Evolutionary conservation across 1,284 basidiomycete genomes (phyloP).

Genomic region (Malassezia caprae): DNA sequence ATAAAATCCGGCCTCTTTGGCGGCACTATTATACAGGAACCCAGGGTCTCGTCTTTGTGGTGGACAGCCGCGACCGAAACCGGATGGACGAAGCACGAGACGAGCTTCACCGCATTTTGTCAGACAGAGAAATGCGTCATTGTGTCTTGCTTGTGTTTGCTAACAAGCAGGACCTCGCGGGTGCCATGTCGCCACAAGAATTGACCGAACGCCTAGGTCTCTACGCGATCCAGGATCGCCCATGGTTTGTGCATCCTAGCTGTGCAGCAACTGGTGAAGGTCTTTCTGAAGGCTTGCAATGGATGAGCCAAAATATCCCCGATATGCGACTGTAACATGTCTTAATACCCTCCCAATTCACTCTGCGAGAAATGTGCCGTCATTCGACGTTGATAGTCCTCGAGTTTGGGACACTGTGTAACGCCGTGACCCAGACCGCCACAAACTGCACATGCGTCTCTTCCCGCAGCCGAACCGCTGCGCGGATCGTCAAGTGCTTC

Average conservation of each 20-base stretch:
- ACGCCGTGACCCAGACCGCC: conserved; percentile 93
- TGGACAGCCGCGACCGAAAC: conserved; percentile 73
- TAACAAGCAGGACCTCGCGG: conserved; percentile 98
- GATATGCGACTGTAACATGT: neutral
- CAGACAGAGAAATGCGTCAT: conserved; percentile 96
- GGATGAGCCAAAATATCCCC: conserved; percentile 33
- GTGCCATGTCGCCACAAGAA: conserved; percentile 96
- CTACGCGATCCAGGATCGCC: conserved; percentile 87
- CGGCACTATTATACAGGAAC: conserved; percentile 76
- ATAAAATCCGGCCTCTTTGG: conserved; percentile 58
- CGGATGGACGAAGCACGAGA: conserved; percentile 92
- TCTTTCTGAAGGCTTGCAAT: conserved; percentile 41
- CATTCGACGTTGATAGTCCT: conserved; percentile 77
- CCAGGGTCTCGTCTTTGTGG: conserved; percentile 59
- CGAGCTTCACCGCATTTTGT: conserved; percentile 90
- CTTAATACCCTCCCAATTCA: conserved; percentile 21
- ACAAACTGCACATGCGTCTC: conserved; percentile 87
- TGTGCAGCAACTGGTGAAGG: conserved; percentile 44
- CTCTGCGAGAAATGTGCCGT: conserved; percentile 65
- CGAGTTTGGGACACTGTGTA: conserved; percentile 88
- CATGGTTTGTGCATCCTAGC: conserved; percentile 91
- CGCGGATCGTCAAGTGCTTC: conserved; percentile 78
- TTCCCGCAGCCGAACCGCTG: conserved; percentile 56
- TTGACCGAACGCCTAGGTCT: conserved; percentile 94
- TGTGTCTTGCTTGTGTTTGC: conserved; percentile 94